Evolutionary conservation across 2,329 filamentous ascomycete species (phyloP).

Genomic region (Coleophoma crateriformis): DNA sequence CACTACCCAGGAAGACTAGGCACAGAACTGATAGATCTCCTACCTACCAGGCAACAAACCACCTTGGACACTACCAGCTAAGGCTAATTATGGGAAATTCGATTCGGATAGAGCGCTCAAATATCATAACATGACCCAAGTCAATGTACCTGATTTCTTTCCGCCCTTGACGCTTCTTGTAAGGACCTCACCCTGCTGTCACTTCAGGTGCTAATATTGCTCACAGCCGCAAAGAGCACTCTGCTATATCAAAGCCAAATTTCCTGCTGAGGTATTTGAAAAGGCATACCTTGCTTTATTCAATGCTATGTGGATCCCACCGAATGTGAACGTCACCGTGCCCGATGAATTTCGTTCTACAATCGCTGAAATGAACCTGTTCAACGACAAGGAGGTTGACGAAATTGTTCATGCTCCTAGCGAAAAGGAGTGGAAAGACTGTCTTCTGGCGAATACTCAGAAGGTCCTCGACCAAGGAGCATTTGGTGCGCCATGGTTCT

Average conservation of each 20-base stretch:
- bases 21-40: too few species aligned
- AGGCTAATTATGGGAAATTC: constrained; percentile 51
- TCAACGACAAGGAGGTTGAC: constrained; percentile 45
- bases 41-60: constrained; percentile 59
- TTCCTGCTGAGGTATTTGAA: constrained; percentile 43
- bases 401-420: constrained; percentile 48
- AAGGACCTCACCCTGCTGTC: constrained; percentile 4
- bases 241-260: constrained; percentile 57
- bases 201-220: too few species aligned
- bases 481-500: constrained; percentile 74
- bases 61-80: constrained; percentile 66
- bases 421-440: constrained; percentile 43
- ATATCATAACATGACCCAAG: constrained; percentile 39
- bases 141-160: constrained; percentile 42
- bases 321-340: constrained; percentile 53
- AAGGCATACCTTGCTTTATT: constrained; percentile 50
- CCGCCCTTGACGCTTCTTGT: constrained; percentile 48
- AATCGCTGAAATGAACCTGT: constrained; percentile 30
- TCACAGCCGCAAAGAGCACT: constrained; percentile 57
- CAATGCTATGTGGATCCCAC: constrained; percentile 55
- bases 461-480: constrained; percentile 60
- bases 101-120: constrained; percentile 42
- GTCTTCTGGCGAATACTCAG: constrained; percentile 53
- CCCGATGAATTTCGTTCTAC: constrained; percentile 43
- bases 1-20: too few species aligned